These are phyloP conservation scores for Pseudocercospora vitis DNA, from an alignment of 2,329 filamentous ascomycete genomes.

Conservation along the genomic window DNA sequence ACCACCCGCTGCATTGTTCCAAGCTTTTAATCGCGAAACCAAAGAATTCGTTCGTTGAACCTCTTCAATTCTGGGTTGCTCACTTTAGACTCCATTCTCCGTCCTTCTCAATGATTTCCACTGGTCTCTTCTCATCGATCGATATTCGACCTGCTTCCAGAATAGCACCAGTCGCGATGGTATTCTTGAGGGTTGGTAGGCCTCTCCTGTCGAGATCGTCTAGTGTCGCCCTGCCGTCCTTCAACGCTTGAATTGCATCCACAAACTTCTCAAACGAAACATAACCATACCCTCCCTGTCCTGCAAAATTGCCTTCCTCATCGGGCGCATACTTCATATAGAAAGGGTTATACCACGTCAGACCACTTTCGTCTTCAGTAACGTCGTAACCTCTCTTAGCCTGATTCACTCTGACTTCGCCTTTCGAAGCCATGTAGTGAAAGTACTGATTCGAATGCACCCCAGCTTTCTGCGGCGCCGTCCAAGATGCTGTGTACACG, in stretches of 20 bases:
- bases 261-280: slow-evolving; percentile 95
- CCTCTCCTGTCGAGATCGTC: slow-evolving; percentile 77
- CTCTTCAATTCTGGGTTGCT: background rate
- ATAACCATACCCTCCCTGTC: slow-evolving; percentile 90
- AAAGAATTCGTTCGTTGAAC: background rate
- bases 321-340: slow-evolving; percentile 34
- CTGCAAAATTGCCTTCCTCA: slow-evolving; percentile 90
- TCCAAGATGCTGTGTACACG: slow-evolving; percentile 94
- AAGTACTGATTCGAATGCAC: slow-evolving; percentile 98
- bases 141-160: slow-evolving; percentile 81
- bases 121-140: slow-evolving; percentile 76
- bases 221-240: slow-evolving; percentile 69
- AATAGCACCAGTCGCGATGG: slow-evolving; percentile 87
- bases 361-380: slow-evolving; percentile 70
- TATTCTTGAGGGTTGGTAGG: slow-evolving; percentile 83
- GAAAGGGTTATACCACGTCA: slow-evolving; percentile 82
- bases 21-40: background rate
- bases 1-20: slow-evolving; percentile 7
- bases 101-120: slow-evolving; percentile 69
- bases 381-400: slow-evolving; percentile 94
- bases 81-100: slow-evolving; percentile 68
- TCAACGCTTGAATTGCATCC: slow-evolving; percentile 77
- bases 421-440: slow-evolving; percentile 82
- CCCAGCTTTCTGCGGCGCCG: slow-evolving; percentile 84
- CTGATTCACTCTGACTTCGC: slow-evolving; percentile 88